Base-by-base conservation (phyloP, 495 filamentous ascomycete species). In the Halenospora varia region DNA sequence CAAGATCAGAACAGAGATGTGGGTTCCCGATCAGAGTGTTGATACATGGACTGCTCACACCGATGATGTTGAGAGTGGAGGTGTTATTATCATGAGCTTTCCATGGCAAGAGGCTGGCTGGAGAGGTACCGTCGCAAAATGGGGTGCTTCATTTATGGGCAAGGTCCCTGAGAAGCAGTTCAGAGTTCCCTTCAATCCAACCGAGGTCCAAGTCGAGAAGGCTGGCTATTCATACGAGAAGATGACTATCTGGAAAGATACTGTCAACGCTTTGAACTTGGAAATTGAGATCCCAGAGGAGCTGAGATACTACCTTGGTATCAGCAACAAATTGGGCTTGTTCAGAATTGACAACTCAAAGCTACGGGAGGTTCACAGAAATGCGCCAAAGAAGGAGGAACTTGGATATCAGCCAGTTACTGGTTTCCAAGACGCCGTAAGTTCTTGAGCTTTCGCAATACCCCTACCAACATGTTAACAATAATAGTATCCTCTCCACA, bases 201-300 rank as follows among this genome's bases (percentile, higher is more conserved):
- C 82, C 1, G 50, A 67, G 35, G 68, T 70, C 1, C 76, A 81
- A 44, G 80, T 81, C 29, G 73, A 75, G 58, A 72, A 69, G 42
- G 75, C 73, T 13, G 72, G 75, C 8, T 95, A 88, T 69, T 76
- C 73, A 0, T 77, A 73, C 18, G 80, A 83, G 51, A 71, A 82
- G 17, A 82, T 96, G 49, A 83, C 70, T 57, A 88, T 97, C 66
- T 96, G 91, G 91, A 87, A 83, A 63, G 91, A 96, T 50, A 73
- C 67, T 3, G 81, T 89, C 20, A 61, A 68, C 20, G 83, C 87
- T 2, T 75, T 92, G 53, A 74, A 81, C 57, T 79, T 88, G 66
- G 74, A 76, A 60, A 62, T 62, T n/a, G 73, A 75, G 25, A 56
- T 82, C 47, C 70, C 81, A 19, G 63, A 69, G 2, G 75, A 78